Evolutionary conservation across 2,329 filamentous ascomycete species (phyloP), one percentile per base, ranked within the genome.

Genomic region (Cercospora janseana): DNA sequence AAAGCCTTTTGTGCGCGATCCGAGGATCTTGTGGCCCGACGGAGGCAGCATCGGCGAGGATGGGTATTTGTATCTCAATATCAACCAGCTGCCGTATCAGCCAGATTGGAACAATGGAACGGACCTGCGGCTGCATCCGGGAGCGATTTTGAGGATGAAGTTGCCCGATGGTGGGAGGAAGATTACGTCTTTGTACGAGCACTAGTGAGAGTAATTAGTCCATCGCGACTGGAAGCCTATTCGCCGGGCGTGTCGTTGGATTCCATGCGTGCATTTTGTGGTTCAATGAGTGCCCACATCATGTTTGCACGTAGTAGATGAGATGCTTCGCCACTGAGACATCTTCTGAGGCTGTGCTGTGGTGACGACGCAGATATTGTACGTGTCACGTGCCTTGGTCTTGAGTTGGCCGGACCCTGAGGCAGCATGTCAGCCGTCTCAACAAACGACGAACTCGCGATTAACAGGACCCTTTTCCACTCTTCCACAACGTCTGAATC

Each of bases 81-180:
- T 76, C 54, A 75, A 78, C 54, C 75, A 78, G 59, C 52, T 78
- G 50, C 71, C 70, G 1, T 75, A 72, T 58, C 72, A 76, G 62
- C 68, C 72, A 3, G 66, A 70, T 47, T 76, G 73, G 74, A 77
- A 78, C 53, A 58, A 70, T 55, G 73, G 73, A 0, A 62, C 69
- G 2, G 75, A 76, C 62, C 53, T 65, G 23, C 67, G 74, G 43
- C 50, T 60, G 4, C 60, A 73, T 55, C 75, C 74, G 0, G 74
- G 74, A 1, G 64, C 73, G n/a, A 72, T 77, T 37, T 51, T 76
- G 58, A 68, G 71, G 55, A 66, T 65, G 6, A 74, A 68, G 58
- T 43, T 76, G 53, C 70, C 69, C 2, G 66, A 70, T 48, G 64
- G 64, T n/a, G 70, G 68, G 7, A 69, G 43, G 7, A 74, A 75